Conservation (phyloP, 164 flowering plant species). For the Vitis labrusca region DNA sequence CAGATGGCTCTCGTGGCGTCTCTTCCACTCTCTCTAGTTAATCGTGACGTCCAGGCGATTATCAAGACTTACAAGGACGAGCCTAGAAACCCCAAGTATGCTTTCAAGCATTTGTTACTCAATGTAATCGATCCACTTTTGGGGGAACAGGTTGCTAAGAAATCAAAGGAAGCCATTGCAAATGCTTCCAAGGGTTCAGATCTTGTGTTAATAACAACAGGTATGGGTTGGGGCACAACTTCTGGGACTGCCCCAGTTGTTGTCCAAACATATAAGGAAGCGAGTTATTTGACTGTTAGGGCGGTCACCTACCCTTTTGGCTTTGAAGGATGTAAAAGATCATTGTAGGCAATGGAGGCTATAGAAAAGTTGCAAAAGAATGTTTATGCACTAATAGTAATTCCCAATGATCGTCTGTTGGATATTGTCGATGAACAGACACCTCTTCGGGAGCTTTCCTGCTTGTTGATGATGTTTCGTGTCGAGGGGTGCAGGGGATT, state of each 20-base stretch:
- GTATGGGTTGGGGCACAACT: no score
- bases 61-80: no score
- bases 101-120: no score
- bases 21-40: no score
- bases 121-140: constrained; percentile 48
- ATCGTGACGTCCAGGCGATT: no score
- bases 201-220: constrained; percentile 41
- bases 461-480: constrained; percentile 97
- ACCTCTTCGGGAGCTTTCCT: constrained; percentile 97
- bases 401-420: constrained; percentile 92
- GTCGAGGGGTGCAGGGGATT: constrained; percentile 99
- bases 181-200: constrained; percentile 89
- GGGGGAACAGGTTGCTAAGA: constrained; percentile 99
- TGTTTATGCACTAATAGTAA: constrained; percentile 95
- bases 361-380: constrained; percentile 90
- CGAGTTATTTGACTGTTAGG: constrained; percentile 76
- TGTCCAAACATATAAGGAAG: no score
- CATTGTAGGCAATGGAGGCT: constrained; percentile 95
- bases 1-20: no score
- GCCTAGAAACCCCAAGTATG: no score
- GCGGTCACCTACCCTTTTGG: constrained; percentile 98
- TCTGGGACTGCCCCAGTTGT: no score
- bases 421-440: constrained; percentile 94
- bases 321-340: constrained; percentile 97
- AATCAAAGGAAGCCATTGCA: constrained; percentile 89